Evolutionary conservation across 495 filamentous ascomycete species (phyloP).

Genomic region (Penicillium cinerascens): DNA sequence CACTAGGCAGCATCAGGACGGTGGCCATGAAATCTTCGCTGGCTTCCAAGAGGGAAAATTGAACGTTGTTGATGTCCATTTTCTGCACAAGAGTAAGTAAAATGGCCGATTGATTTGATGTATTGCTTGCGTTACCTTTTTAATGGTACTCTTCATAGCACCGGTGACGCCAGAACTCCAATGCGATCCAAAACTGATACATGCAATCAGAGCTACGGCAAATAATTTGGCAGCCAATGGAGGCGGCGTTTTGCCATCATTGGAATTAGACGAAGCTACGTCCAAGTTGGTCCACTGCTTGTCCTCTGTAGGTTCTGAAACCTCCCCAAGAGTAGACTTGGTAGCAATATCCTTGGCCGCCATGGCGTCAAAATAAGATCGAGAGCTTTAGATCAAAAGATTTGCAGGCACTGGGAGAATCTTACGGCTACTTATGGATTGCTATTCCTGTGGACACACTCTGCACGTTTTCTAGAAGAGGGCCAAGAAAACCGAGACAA

Average conservation of each 20-base stretch:
- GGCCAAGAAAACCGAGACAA: not conserved
- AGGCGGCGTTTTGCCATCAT: slow-evolving; percentile 23
- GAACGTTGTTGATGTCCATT: slow-evolving; percentile 40
- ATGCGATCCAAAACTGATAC: slow-evolving; percentile 42
- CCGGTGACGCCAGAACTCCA: slow-evolving; percentile 43
- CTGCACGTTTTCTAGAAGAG: too few relatives aligned
- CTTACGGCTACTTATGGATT: not conserved
- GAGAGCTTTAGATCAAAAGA: not conserved
- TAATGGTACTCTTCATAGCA: slow-evolving; percentile 46
- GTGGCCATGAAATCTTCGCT: slow-evolving; percentile 49
- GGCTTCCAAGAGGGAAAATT: slow-evolving; percentile 42
- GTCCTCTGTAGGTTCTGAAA: not conserved
- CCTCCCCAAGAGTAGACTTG: slow-evolving; percentile 12
- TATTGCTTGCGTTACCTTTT: slow-evolving; percentile 32
- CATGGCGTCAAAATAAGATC: slow-evolving; percentile 3
- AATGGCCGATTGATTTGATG: not conserved
- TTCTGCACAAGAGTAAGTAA: slow-evolving; percentile 12
- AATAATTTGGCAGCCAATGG: slow-evolving; percentile 35
- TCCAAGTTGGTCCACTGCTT: not conserved
- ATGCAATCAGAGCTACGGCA: slow-evolving; percentile 37
- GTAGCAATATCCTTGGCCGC: slow-evolving; percentile 4
- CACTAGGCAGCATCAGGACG: slow-evolving; percentile 39
- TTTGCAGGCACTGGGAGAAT: not conserved
- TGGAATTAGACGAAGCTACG: not conserved
- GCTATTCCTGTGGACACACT: too few relatives aligned